phyloP scores from a whole-genome alignment of 768 basidiomycete genomes.

The Tricholoma sp. region DNA sequence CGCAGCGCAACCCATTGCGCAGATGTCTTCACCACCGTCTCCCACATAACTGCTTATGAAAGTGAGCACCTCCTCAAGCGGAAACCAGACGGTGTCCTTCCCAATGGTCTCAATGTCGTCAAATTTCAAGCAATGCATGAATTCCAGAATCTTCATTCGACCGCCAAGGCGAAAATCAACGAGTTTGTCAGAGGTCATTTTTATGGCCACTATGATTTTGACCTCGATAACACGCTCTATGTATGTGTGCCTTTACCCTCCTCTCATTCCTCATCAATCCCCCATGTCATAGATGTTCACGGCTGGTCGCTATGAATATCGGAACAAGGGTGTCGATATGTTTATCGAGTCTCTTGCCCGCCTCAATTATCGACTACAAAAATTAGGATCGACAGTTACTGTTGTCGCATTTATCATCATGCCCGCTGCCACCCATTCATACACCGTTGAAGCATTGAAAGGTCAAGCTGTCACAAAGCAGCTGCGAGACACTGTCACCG shows the following conservation, averaged over 20 bases:
- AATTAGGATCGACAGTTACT: constrained; percentile 65
- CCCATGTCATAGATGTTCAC: constrained; percentile 78
- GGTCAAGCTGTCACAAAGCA: constrained; percentile 96
- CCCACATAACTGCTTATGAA: constrained; percentile 98
- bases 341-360: constrained; percentile 97
- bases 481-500: constrained; percentile 89
- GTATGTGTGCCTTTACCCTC: constrained; percentile 32
- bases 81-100: constrained; percentile 95
- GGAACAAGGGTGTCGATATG: constrained; percentile 99
- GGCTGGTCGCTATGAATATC: constrained; percentile 98
- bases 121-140: constrained; percentile 99
- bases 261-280: neutral
- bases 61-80: constrained; percentile 94
- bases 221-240: constrained; percentile 87
- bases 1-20: constrained; percentile 91
- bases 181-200: constrained; percentile 98
- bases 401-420: constrained; percentile 99
- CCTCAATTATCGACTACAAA: constrained; percentile 49
- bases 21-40: constrained; percentile 97
- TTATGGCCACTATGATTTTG: constrained; percentile 96
- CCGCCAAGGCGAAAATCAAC: constrained; percentile 95
- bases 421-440: constrained; percentile 94
- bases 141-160: constrained; percentile 93
- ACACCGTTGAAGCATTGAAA: constrained; percentile 96
- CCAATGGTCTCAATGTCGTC: constrained; percentile 96